Evolutionary conservation across 352 stramenopile species (phyloP).

Genomic region (Lagenidium giganteum): DNA sequence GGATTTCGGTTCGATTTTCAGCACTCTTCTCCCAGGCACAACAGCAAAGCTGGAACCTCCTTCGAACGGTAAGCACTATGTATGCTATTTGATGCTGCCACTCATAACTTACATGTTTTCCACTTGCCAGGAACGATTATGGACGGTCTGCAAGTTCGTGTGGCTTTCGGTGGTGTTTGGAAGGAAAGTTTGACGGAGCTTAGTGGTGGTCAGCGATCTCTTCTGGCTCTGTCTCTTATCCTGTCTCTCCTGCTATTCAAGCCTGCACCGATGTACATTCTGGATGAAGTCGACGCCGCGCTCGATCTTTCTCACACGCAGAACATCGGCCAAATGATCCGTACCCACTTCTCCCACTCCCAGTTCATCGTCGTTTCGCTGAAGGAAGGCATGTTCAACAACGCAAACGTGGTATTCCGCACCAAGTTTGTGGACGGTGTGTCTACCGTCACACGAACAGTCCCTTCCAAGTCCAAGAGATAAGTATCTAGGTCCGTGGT

Average conservation of each 20-base stretch:
- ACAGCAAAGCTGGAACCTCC: constrained; percentile 97
- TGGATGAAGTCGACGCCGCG: constrained; percentile 99
- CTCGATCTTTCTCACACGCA: constrained; percentile 99
- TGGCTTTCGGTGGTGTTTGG: constrained; percentile 98
- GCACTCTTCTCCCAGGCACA: constrained; percentile 95
- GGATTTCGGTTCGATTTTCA: constrained; percentile 99
- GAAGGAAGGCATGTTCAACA: constrained; percentile 99
- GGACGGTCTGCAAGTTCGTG: constrained; percentile 97
- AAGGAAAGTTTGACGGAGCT: constrained; percentile 99
- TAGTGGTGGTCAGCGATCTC: constrained; percentile 97
- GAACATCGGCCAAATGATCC: constrained; percentile 99
- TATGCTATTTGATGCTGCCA: not conserved
- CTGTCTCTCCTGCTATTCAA: constrained; percentile 98
- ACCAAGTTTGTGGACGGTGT: constrained; percentile 99
- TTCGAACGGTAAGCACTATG: constrained; percentile 62
- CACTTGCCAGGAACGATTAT: constrained; percentile 66
- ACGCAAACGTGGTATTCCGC: constrained; percentile 99
- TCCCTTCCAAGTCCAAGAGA: constrained; percentile 58
- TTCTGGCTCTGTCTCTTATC: constrained; percentile 99
- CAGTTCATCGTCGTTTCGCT: constrained; percentile 99
- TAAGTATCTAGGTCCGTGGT: constrained; percentile 16
- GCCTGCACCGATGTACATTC: constrained; percentile 99
- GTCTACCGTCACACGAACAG: constrained; percentile 96
- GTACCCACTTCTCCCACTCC: constrained; percentile 98
- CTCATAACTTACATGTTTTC: constrained; percentile 2